These are phyloP conservation scores for Chlamydomonas sphaeroides DNA, from an alignment of 139 green algal species.

Conservation along the genomic window DNA sequence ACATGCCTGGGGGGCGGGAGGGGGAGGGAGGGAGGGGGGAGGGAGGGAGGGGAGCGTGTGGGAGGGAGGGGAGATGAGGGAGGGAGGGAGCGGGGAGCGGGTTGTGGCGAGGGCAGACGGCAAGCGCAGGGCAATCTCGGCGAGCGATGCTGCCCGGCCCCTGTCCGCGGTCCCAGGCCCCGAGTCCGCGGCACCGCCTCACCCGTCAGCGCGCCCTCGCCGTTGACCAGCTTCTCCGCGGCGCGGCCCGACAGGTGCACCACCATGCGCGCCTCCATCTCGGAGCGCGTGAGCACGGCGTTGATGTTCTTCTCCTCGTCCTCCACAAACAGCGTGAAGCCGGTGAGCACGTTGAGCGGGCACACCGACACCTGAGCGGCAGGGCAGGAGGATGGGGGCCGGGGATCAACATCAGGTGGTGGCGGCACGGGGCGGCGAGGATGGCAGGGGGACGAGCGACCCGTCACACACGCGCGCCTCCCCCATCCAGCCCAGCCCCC, in stretches of 20 bases:
- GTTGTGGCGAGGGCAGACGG: no score
- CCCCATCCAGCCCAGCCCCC: no score
- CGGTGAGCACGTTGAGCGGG: conserved; percentile 55
- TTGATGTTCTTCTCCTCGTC: conserved; percentile 61
- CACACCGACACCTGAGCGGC: conserved; percentile 54
- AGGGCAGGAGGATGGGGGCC: no score
- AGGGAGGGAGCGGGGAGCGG: background rate
- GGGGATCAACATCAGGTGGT: no score
- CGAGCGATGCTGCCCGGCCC: background rate
- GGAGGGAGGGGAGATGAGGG: background rate
- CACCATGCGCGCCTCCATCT: conserved; percentile 82
- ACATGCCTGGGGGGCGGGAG: background rate
- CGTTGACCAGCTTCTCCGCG: conserved; percentile 86
- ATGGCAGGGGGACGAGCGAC: background rate
- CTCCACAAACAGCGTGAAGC: conserved; percentile 71
- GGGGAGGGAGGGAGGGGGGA: conserved; percentile 42
- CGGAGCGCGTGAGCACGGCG: conserved; percentile 74
- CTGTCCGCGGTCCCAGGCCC: background rate
- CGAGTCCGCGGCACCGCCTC: background rate
- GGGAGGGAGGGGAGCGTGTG: conserved; percentile 62
- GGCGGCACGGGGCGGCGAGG: background rate
- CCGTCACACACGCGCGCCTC: background rate
- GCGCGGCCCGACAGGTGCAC: conserved; percentile 80
- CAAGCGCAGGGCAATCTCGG: no score
- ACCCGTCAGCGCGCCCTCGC: conserved; percentile 77